phyloP scores from a whole-genome alignment of 495 filamentous ascomycete genomes.

The Hapsidospora chrysogenum region DNA sequence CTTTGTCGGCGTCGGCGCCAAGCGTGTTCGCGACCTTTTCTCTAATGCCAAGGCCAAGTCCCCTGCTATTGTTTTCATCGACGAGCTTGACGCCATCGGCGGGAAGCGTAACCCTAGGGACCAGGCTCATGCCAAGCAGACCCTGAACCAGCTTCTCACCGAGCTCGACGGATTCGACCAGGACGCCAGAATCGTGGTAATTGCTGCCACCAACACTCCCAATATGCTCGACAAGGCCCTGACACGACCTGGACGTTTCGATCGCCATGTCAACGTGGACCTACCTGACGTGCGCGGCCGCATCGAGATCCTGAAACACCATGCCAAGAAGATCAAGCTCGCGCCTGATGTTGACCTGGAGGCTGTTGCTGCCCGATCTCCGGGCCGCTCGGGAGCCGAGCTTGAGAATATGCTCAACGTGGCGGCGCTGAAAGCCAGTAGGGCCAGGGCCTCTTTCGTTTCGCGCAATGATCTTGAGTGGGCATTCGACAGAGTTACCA shows the following conservation, averaged over 20 bases:
- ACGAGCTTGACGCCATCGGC: conserved; percentile 92
- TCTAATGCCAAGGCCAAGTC: conserved; percentile 69
- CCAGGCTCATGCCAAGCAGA: conserved; percentile 92
- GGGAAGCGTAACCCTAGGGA: conserved; percentile 86
- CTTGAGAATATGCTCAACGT: conserved; percentile 94
- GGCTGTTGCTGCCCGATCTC: conserved; percentile 67
- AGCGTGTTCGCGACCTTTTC: conserved; percentile 96
- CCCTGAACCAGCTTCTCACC: conserved; percentile 92
- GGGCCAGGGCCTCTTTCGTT: conserved; percentile 57
- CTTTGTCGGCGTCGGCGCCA: conserved; percentile 94
- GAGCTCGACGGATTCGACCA: conserved; percentile 96
- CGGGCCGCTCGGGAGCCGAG: conserved; percentile 88
- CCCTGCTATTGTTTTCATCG: conserved; percentile 95
- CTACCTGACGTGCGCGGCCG: conserved; percentile 91
- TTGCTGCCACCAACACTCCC: conserved; percentile 93
- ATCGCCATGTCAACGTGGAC: conserved; percentile 74
- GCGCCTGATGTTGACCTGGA: conserved; percentile 64
- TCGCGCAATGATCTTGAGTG: conserved; percentile 74
- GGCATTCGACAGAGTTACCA: conserved; percentile 96
- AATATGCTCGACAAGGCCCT: conserved; percentile 87
- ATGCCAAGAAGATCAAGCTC: conserved; percentile 73
- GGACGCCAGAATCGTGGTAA: conserved; percentile 81
- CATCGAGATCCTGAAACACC: conserved; percentile 78
- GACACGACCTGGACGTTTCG: conserved; percentile 87
- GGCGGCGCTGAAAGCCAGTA: conserved; percentile 80